phyloP scores from a whole-genome alignment of 2,329 filamentous ascomycete species.

The Verticillium albo-atrum region DNA sequence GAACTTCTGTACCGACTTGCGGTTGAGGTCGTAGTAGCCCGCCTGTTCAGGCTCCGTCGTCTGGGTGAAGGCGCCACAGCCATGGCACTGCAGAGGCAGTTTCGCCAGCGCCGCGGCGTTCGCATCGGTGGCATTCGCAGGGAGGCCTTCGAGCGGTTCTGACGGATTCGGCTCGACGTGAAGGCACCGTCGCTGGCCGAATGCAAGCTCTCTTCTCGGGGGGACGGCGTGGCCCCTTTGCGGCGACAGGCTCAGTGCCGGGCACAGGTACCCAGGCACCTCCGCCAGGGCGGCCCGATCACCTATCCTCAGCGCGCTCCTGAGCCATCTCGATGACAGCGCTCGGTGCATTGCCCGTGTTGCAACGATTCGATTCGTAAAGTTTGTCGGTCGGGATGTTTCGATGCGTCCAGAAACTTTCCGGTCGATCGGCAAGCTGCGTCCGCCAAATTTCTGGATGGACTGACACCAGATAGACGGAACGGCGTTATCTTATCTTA shows the following conservation, averaged over 20 bases:
- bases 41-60: constrained; percentile 44
- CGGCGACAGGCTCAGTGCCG: constrained; percentile 27
- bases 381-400: not conserved
- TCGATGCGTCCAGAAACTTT: not conserved
- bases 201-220: constrained; percentile 3
- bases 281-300: constrained; percentile 30
- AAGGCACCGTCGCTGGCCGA: constrained; percentile 18
- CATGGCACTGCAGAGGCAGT: constrained; percentile 55
- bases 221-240: not conserved
- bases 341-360: constrained; percentile 36
- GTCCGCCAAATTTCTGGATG: not conserved
- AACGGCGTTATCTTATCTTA: constrained; percentile 2
- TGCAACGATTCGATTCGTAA: not conserved
- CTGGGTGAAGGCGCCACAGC: constrained; percentile 63
- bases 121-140: not conserved
- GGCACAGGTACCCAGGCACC: constrained; percentile 45
- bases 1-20: constrained; percentile 48
- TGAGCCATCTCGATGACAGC: constrained; percentile 36
- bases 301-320: constrained; percentile 34
- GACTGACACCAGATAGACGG: not conserved
- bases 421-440: not conserved
- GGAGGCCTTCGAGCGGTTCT: not conserved
- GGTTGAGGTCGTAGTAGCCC: constrained; percentile 50
- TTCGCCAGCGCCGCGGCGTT: constrained; percentile 4
- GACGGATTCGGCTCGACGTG: constrained; percentile 12